Evolutionary conservation across 73 alveolate genomes (phyloP), one percentile per base, ranked within the genome.

Genomic region (Blepharisma japonicum): DNA sequence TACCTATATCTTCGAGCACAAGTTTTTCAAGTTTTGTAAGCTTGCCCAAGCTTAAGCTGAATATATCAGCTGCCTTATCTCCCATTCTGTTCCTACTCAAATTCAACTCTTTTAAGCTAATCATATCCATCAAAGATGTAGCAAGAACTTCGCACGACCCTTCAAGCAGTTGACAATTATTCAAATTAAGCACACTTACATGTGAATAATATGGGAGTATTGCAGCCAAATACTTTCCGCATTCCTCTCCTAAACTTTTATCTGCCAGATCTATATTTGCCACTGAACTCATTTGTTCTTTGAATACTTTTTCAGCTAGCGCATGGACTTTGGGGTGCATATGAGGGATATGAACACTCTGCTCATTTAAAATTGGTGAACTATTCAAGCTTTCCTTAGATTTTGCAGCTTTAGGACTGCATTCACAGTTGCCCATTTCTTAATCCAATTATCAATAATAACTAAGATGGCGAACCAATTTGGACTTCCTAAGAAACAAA

Each of bases 11-110:
- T 11, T 53, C 67, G 0, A 53, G 67, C 27, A 53, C 4, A 20
- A 53, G 78, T 45, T 45, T 20, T 71, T 55, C 25, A 14, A 45
- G 80, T 11, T 7, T 48, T 48, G 70, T 45, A 55, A 45, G 79
- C 18, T 51, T 55, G 32, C 56, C 70, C 38, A 66, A 11, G 21
- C 56, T 66, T 21, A 14, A 11, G 4, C 56, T 18, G 6, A 66
- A 71, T 21, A 21, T 11, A n/a, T 18, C 54, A 14, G 54, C 54
- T 11, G 38, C 54, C 54, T 66, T 66, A 11, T 66, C 56, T 9
- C 45, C 54, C 0, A 27, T 11, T 9, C 18, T 14, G 21, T 20
- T 20, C 54, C 45, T 23, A 20, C 77, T 20, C n/a, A 66, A 9
- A 20, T 66, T 23, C 54, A 66, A 27, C n/a, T 27, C 56, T 20